Evolutionary conservation across 1,139 yeast genomes (phyloP).

Genomic region (Nadsonia commutata): DNA sequence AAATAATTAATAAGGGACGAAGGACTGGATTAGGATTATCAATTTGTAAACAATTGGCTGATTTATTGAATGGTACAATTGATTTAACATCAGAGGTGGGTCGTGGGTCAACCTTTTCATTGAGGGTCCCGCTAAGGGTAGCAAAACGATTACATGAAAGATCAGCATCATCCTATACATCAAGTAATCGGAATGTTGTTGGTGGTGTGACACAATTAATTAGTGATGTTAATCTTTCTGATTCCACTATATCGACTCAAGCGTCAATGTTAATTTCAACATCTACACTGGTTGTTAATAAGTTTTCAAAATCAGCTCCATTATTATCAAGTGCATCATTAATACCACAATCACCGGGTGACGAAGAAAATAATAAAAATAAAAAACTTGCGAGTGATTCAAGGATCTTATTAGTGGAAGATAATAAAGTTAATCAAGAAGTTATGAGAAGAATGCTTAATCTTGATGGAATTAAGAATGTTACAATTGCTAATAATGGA

Average conservation of each 20-base stretch:
- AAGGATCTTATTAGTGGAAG: constrained; percentile 82
- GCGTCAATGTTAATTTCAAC: neutral
- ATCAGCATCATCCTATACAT: neutral
- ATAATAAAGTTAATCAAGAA: constrained; percentile 85
- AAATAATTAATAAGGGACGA: constrained; percentile 71
- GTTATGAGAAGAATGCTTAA: constrained; percentile 80
- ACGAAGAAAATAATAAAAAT: constrained; percentile 16
- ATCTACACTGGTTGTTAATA: neutral
- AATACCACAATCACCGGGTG: constrained; percentile 32
- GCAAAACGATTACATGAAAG: neutral
- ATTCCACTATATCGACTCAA: neutral
- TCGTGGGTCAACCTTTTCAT: constrained; percentile 65
- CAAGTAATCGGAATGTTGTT: neutral
- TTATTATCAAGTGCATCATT: neutral
- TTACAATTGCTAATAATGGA: constrained; percentile 81
- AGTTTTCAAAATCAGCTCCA: neutral
- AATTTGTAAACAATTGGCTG: constrained; percentile 77
- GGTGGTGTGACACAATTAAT: neutral
- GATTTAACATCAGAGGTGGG: constrained; percentile 54
- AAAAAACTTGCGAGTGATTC: constrained; percentile 23
- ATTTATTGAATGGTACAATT: constrained; percentile 72
- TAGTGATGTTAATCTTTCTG: neutral
- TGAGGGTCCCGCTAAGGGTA: constrained; percentile 54
- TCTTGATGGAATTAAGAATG: constrained; percentile 61
- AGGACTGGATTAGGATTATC: constrained; percentile 90